These are phyloP conservation scores for Canariomyces notabilis DNA, from an alignment of 2,329 filamentous ascomycete genomes.

Conservation along the genomic window DNA sequence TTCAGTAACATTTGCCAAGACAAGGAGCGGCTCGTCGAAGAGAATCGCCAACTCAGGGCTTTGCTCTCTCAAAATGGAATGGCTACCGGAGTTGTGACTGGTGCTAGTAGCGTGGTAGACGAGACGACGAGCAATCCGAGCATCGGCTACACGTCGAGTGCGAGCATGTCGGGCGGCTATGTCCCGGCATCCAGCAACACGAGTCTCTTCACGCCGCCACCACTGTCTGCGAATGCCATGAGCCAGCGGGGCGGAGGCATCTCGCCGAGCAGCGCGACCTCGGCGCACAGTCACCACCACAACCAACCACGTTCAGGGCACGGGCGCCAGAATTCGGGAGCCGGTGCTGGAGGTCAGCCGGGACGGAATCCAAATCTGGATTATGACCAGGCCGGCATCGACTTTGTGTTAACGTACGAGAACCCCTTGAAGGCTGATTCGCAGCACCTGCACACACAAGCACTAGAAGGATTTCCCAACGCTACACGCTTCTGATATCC, in stretches of 20 bases:
- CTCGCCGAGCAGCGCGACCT: slow-evolving; percentile 26
- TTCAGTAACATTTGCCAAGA: slow-evolving; percentile 69
- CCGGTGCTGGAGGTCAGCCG: slow-evolving; percentile 27
- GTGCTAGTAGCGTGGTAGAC: slow-evolving; percentile 31
- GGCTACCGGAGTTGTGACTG: slow-evolving; percentile 26
- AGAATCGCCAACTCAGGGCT: slow-evolving; percentile 69
- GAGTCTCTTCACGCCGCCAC: slow-evolving; percentile 45
- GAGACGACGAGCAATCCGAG: slow-evolving; percentile 44
- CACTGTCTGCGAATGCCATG: slow-evolving; percentile 23
- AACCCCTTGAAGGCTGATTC: slow-evolving; percentile 58
- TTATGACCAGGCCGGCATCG: slow-evolving; percentile 79
- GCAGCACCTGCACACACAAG: slow-evolving; percentile 55
- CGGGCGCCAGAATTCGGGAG: slow-evolving; percentile 16
- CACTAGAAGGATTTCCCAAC: background rate
- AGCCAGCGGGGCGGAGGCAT: slow-evolving; percentile 18
- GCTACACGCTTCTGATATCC: background rate
- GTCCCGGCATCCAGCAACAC: slow-evolving; percentile 35
- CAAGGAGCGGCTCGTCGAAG: slow-evolving; percentile 68
- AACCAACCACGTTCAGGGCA: slow-evolving; percentile 16
- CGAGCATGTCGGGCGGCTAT: slow-evolving; percentile 61
- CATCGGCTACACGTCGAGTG: slow-evolving; percentile 45
- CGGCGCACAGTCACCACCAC: slow-evolving; percentile 30
- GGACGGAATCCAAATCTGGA: slow-evolving; percentile 48
- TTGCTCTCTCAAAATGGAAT: slow-evolving; percentile 52
- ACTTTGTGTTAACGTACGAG: slow-evolving; percentile 87